Conservation (phyloP, 441 rosid genomes). For the Croton setiger region DNA sequence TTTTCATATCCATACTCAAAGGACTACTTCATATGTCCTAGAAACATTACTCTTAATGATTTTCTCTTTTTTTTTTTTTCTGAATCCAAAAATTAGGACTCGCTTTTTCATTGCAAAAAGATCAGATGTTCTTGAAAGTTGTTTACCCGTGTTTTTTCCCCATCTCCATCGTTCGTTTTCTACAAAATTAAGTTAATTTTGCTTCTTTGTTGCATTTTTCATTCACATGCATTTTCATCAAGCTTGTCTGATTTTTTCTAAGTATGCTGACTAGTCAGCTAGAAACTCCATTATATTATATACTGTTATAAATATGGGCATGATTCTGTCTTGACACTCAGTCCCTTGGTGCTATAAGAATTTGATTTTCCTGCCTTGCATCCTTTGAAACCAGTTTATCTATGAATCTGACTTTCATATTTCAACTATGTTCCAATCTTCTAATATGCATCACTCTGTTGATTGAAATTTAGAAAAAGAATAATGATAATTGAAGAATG, state of each 20-base stretch:
- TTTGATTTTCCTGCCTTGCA: background rate
- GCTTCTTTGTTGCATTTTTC: background rate
- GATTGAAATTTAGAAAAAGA: background rate
- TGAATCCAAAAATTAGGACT: too few relatives aligned
- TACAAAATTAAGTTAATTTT: background rate
- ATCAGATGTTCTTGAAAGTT: too few relatives aligned
- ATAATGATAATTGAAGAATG: background rate
- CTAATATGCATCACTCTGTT: background rate
- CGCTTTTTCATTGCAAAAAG: too few relatives aligned
- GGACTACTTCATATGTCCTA: background rate
- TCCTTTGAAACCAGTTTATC: too few relatives aligned
- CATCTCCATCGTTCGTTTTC: background rate
- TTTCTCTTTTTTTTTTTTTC: too few relatives aligned
- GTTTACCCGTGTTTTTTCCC: too few relatives aligned
- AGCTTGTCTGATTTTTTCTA: background rate
- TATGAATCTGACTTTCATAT: background rate
- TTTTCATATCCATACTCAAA: background rate
- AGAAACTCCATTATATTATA: background rate
- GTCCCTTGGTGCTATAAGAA: background rate
- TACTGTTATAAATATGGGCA: background rate
- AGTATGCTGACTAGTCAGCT: background rate
- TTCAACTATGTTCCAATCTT: background rate
- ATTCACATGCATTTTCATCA: background rate
- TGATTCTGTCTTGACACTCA: background rate
- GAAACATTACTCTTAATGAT: background rate